Evolutionary conservation across 305 asterid genomes (phyloP).

Genomic region (Vinca major): DNA sequence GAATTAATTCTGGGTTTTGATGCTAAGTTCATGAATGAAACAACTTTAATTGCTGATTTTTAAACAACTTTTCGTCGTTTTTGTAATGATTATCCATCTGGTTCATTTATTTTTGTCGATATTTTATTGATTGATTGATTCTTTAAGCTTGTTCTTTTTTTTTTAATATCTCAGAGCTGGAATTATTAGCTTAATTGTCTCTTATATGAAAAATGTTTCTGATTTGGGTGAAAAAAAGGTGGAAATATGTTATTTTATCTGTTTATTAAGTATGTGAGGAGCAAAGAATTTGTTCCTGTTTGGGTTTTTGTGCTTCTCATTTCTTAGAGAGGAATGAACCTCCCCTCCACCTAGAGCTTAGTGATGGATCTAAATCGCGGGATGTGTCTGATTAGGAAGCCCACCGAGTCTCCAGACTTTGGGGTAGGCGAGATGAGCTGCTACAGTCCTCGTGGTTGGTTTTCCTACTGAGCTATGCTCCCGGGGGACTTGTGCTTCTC

Average conservation of each 20-base stretch:
- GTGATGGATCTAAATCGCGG: too few species aligned
- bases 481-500: background rate
- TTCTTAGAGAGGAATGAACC: too few species aligned
- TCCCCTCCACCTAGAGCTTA: too few species aligned
- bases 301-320: background rate
- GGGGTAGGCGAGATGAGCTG: too few species aligned
- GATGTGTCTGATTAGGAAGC: too few species aligned
- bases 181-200: background rate
- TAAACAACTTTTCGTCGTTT: background rate
- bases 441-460: too few species aligned
- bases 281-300: background rate
- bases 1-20: conserved; percentile 2
- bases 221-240: conserved; percentile 4
- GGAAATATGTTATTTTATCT: background rate
- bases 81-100: background rate
- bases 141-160: background rate
- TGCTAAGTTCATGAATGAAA: background rate
- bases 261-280: background rate
- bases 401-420: too few species aligned
- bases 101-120: background rate
- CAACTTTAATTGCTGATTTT: background rate
- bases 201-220: background rate
- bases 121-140: background rate
- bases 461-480: too few species aligned
- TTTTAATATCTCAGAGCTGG: background rate